Percentiles rank a stretch among this genome's conserved stretches.
phyloP scores from a whole-genome alignment of 495 filamentous ascomycete genomes.

The Penicillium odoratum region DNA sequence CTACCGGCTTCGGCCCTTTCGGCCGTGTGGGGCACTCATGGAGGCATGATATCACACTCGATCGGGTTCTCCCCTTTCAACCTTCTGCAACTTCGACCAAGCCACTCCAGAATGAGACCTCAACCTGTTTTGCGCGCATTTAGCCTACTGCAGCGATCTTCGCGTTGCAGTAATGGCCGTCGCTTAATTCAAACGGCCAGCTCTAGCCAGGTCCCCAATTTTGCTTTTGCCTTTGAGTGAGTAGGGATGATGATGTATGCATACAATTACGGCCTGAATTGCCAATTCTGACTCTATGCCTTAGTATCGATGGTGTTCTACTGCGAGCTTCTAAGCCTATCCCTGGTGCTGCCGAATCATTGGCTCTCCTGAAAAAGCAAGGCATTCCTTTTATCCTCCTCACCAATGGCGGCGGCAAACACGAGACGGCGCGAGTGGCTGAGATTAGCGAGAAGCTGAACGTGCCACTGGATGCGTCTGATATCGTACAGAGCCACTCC shows the following conservation, averaged over 20 bases:
- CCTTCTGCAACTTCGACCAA: conserved; percentile 1
- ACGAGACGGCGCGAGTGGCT: conserved; percentile 67
- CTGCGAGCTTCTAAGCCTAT: conserved; percentile 79
- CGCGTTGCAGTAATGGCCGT: conserved; percentile 18
- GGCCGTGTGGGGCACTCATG: background rate
- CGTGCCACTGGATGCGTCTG: conserved; percentile 58
- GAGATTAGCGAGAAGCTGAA: conserved; percentile 65
- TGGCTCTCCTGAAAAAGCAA: conserved; percentile 68
- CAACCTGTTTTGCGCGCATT: conserved; percentile 31
- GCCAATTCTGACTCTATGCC: conserved; percentile 1
- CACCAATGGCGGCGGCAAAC: conserved; percentile 85
- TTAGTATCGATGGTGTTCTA: conserved; percentile 92
- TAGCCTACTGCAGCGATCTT: conserved; percentile 30
- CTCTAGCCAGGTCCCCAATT: conserved; percentile 51
- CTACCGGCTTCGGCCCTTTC: no score
- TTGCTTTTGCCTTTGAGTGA: conserved; percentile 87
- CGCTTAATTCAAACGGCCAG: conserved; percentile 36
- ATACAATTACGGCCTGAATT: conserved; percentile 6
- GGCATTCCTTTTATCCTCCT: conserved; percentile 81
- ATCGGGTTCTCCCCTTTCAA: conserved; percentile 3
- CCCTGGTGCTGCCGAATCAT: conserved; percentile 73
- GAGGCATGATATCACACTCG: conserved; percentile 23
- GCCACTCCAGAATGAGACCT: conserved; percentile 26
- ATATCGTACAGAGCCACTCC: conserved; percentile 84
- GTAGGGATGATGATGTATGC: conserved; percentile 28